Percentiles rank a stretch among this genome's conserved stretches.
phyloP scores from a whole-genome alignment of 768 basidiomycete genomes.

The Pisolithus orientalis region DNA sequence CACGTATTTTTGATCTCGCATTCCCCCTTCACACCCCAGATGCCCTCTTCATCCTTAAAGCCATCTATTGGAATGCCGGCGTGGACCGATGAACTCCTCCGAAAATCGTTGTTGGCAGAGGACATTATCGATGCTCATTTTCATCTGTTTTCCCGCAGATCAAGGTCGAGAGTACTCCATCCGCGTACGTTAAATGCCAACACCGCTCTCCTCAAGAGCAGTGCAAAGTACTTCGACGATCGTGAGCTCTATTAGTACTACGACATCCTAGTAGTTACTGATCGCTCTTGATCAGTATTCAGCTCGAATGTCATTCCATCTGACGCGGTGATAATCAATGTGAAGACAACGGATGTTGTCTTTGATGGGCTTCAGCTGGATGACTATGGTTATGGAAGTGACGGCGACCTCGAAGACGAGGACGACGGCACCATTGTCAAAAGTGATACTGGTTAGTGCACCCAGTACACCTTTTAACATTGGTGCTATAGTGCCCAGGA shows the following conservation, averaged over 20 bases:
- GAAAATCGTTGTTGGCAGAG: constrained; percentile 22
- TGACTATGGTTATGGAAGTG: constrained; percentile 18
- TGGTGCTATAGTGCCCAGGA: too few relatives aligned
- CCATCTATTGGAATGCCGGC: not conserved
- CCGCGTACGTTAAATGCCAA: constrained; percentile 24
- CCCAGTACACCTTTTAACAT: too few relatives aligned
- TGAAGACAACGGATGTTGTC: constrained; percentile 9
- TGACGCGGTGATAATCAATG: constrained; percentile 10
- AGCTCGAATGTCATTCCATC: constrained; percentile 6
- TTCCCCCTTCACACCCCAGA: too few relatives aligned
- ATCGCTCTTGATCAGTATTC: constrained; percentile 7
- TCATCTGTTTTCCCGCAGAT: constrained; percentile 9
- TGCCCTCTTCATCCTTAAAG: too few relatives aligned
- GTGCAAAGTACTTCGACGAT: constrained; percentile 22
- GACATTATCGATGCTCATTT: constrained; percentile 13
- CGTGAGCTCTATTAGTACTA: constrained; percentile 9
- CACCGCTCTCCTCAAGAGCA: constrained; percentile 17
- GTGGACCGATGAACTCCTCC: constrained; percentile 12
- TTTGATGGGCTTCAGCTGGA: not conserved
- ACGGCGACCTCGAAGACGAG: constrained; percentile 31
- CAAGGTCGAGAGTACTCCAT: constrained; percentile 3
- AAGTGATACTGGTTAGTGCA: too few relatives aligned
- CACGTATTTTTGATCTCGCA: too few relatives aligned
- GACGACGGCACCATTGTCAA: not conserved
- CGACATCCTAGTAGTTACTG: not conserved